Evolutionary conservation across 805 yeast genomes (phyloP).

Genomic region (Candida boidinii): DNA sequence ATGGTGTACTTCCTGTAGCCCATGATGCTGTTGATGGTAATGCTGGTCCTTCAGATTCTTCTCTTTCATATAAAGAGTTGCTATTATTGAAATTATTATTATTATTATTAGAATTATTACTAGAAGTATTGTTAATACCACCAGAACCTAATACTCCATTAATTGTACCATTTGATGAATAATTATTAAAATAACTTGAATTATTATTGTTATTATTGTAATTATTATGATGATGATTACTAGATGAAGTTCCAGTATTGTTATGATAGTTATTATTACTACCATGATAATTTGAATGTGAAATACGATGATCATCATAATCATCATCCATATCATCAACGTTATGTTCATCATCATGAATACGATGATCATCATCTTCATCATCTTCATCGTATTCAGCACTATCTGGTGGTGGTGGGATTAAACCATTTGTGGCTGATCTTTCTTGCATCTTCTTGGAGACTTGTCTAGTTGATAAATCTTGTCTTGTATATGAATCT

Average conservation of each 20-base stretch:
- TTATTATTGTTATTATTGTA: background rate
- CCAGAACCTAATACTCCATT: too few relatives aligned
- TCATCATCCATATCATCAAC: too few relatives aligned
- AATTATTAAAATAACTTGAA: background rate
- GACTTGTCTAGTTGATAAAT: constrained; percentile 68
- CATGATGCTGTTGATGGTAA: constrained; percentile 70
- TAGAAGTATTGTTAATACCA: too few relatives aligned
- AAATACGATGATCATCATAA: constrained; percentile 2
- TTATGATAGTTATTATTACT: too few relatives aligned
- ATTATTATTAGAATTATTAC: background rate
- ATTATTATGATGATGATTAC: background rate
- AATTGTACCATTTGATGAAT: constrained; percentile 1
- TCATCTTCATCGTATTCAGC: constrained; percentile 10
- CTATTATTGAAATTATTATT: background rate
- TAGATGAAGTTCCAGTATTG: too few relatives aligned
- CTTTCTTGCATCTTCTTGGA: constrained; percentile 38
- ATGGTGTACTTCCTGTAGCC: constrained; percentile 27
- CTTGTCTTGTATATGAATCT: constrained; percentile 88
- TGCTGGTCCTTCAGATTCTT: constrained; percentile 15
- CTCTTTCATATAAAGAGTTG: constrained; percentile 6
- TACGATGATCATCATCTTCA: constrained; percentile 3
- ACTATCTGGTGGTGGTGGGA: constrained; percentile 19
- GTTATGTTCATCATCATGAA: background rate
- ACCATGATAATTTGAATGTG: background rate
- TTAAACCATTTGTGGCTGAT: constrained; percentile 26